These are phyloP conservation scores for Kluyveromyces nonfermentans DNA, from an alignment of 805 yeast genomes.

Conservation along the genomic window DNA sequence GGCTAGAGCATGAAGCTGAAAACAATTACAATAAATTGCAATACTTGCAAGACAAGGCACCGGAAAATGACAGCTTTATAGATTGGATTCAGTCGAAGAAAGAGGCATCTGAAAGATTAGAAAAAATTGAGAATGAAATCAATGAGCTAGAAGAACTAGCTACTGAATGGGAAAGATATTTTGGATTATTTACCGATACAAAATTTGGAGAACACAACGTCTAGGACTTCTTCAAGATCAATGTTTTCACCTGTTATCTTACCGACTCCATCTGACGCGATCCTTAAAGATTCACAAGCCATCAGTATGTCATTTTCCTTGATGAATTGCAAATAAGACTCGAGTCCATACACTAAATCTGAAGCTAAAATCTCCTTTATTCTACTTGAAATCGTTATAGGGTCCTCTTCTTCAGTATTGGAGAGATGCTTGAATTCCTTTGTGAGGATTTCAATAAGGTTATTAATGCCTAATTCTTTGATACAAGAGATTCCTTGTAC, in stretches of 20 bases:
- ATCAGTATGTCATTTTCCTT: conserved; percentile 58
- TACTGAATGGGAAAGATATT: conserved; percentile 40
- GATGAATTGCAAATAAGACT: conserved; percentile 46
- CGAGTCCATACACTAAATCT: conserved; percentile 69
- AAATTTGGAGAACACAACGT: conserved; percentile 82
- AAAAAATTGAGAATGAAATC: conserved; percentile 29
- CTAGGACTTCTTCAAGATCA: conserved; percentile 84
- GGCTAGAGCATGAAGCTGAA: conserved; percentile 15
- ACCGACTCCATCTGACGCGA: conserved; percentile 80
- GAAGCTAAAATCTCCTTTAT: conserved; percentile 63
- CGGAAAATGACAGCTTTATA: conserved; percentile 15
- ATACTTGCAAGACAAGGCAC: conserved; percentile 14
- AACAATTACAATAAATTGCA: conserved; percentile 18
- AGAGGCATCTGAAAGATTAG: conserved; percentile 14
- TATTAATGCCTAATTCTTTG: conserved; percentile 44
- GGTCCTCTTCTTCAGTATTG: conserved; percentile 42
- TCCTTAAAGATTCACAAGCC: conserved; percentile 66
- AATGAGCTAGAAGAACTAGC: conserved; percentile 37
- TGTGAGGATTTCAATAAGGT: conserved; percentile 36
- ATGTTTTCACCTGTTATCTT: conserved; percentile 84
- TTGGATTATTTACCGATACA: conserved; percentile 74
- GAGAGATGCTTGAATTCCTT: conserved; percentile 40
- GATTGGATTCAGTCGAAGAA: conserved; percentile 26
- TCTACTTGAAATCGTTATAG: conserved; percentile 64
- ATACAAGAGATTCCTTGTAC: conserved; percentile 51